A percentile compares a stretch with the other conserved stretches of the same genome.
Evolutionary conservation across 1,284 basidiomycete genomes (phyloP).

Genomic region (Neolentinus lepideus): DNA sequence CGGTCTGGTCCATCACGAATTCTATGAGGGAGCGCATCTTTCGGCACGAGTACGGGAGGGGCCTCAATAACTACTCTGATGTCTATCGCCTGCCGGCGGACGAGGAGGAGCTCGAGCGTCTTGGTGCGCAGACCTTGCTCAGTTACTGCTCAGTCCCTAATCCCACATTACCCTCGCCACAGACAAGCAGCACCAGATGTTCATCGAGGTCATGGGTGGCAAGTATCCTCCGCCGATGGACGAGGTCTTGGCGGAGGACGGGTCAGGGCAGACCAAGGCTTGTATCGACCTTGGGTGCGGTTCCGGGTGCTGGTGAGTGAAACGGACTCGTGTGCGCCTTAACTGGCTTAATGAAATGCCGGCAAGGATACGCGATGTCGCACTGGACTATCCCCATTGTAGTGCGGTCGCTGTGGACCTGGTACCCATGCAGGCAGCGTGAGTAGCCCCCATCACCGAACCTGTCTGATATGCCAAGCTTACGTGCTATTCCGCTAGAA

Average conservation of each 20-base stretch:
- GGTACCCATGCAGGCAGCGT: conserved; percentile 67
- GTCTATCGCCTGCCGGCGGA: conserved; percentile 72
- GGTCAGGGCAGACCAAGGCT: conserved; percentile 50
- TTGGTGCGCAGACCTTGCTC: conserved; percentile 36
- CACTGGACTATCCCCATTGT: conserved; percentile 63
- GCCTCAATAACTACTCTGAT: conserved; percentile 70
- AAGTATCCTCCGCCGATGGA: conserved; percentile 53
- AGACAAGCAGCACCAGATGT: conserved; percentile 66
- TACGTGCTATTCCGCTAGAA: conserved; percentile 23
- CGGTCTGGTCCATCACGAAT: conserved; percentile 60
- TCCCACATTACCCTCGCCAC: conserved; percentile 1
- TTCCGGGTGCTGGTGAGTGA: conserved; percentile 61
- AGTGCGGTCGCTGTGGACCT: conserved; percentile 68
- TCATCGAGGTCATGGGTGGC: conserved; percentile 49
- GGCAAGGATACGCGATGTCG: conserved; percentile 66
- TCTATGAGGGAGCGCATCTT: conserved; percentile 53
- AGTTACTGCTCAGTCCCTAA: background rate
- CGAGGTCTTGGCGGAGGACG: conserved; percentile 49
- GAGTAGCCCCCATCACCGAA: conserved; percentile 19
- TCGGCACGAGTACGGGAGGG: conserved; percentile 59
- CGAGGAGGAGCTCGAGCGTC: conserved; percentile 61
- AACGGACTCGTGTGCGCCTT: conserved; percentile 4
- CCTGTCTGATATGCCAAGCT: conserved; percentile 7
- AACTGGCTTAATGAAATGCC: background rate
- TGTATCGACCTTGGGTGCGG: conserved; percentile 75